phyloP scores from a whole-genome alignment of 2,329 filamentous ascomycete species.

The Talaromyces sp. region DNA sequence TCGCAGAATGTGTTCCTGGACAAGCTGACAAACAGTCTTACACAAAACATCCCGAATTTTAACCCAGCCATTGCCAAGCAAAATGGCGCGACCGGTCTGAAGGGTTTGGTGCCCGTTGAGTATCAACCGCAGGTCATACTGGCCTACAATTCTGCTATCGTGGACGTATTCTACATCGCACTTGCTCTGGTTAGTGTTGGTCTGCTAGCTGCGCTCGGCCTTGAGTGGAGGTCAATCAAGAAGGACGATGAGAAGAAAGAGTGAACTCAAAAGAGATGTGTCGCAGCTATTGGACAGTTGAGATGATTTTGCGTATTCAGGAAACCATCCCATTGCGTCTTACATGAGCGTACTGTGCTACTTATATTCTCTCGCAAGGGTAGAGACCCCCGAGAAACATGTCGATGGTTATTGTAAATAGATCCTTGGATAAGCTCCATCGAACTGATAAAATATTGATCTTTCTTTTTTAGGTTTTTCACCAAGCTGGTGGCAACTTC shows the following conservation, averaged over 20 bases:
- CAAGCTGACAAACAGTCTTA: slow-evolving; percentile 12
- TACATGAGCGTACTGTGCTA: too few relatives aligned
- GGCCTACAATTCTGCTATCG: background rate
- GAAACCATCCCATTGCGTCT: too few relatives aligned
- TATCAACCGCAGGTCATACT: background rate
- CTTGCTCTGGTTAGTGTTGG: background rate
- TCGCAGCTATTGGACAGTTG: too few relatives aligned
- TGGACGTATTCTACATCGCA: background rate
- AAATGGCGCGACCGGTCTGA: background rate
- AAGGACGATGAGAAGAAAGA: background rate
- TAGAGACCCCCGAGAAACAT: too few relatives aligned
- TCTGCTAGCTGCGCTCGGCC: background rate
- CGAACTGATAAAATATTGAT: too few relatives aligned
- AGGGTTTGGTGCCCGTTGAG: background rate
- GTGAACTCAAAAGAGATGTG: background rate
- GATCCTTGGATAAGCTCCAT: too few relatives aligned
- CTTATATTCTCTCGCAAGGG: too few relatives aligned
- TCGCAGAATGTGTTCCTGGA: slow-evolving; percentile 22
- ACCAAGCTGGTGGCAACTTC: too few relatives aligned
- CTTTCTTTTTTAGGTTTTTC: too few relatives aligned
- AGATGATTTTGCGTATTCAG: too few relatives aligned
- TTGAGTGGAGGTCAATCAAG: slow-evolving; percentile 1
- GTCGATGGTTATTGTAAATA: too few relatives aligned
- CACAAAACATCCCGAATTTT: background rate
- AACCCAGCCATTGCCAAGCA: background rate